Percentiles rank a stretch among this genome's conserved stretches.
Evolutionary conservation across 768 basidiomycete genomes (phyloP).

Genomic region (Boletus rubroflammeus): DNA sequence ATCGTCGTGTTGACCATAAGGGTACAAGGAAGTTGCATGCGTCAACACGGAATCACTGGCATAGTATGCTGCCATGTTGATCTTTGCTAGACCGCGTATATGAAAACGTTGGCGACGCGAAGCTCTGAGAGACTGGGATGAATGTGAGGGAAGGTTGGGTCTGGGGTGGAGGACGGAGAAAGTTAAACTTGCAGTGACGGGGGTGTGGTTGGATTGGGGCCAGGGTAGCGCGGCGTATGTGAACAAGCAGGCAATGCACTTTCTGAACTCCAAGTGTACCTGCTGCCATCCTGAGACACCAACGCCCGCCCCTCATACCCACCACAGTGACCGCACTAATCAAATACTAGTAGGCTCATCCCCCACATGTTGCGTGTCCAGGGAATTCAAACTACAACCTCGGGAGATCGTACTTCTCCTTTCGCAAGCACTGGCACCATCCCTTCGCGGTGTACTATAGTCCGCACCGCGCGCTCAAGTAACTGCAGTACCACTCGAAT

Average conservation of each 20-base stretch:
- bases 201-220: conserved; percentile 15
- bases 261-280: conserved; percentile 11
- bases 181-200: conserved; percentile 12
- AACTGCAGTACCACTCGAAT: neutral
- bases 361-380: neutral
- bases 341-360: neutral
- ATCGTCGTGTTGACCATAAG: conserved; percentile 28
- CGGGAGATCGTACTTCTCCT: neutral
- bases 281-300: conserved; percentile 24
- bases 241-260: conserved; percentile 18
- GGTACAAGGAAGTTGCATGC: conserved; percentile 32
- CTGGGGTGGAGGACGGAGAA: conserved; percentile 3
- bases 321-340: neutral
- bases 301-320: neutral
- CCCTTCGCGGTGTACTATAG: neutral
- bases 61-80: conserved; percentile 32
- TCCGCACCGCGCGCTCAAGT: neutral
- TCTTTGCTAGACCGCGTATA: conserved; percentile 11
- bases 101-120: conserved; percentile 6
- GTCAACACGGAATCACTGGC: conserved; percentile 26
- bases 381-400: neutral
- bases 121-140: neutral
- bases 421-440: neutral
- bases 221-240: conserved; percentile 27
- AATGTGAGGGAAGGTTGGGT: neutral